Evolutionary conservation across 495 filamentous ascomycete genomes (phyloP), one percentile per base, ranked within the genome.

Genomic region (Ascodesmis nigricans): DNA sequence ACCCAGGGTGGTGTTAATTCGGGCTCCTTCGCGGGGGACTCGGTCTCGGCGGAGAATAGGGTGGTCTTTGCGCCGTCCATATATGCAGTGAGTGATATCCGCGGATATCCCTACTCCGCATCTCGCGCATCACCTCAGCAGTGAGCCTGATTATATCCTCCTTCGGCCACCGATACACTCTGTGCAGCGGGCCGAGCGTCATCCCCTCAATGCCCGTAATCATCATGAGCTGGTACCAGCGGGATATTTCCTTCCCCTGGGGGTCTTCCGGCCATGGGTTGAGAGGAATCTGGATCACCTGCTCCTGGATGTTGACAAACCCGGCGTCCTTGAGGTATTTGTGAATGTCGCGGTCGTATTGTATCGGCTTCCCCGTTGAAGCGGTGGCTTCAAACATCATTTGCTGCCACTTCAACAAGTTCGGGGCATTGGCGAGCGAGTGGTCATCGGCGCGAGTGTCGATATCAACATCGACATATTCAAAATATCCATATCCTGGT

Each of bases 391-490:
- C 62, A 29, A 69, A 57, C 16, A 92, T 45, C 40, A 66, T 67
- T 7, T 65, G 54, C 39, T 75, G 75, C 83, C 82, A 92, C 41
- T 65, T 55, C 40, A 44, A 54, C 34, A 69, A 57, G 21, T 52
- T 55, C 35, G 55, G 66, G 29, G 61, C 57, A 36, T 47, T 39
- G 25, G 66, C 54, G 47, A 70, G 38, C 51, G 49, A 66, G n/a
- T 66, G 63, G 44, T 81, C 74, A 36, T 84, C 77, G 39, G 70
- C 77, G 17, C 70, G 74, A n/a, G 78, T 79, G 16, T 65, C 57
- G 31, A 76, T 69, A 52, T 95, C 81, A 21, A 95, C 77, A 50
- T 95, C 84, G n/a, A 91, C 69, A 35, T 92, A 82, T 54, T 95
- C 84, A 29, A 92, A 60, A 55, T 66, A 71, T 7, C 78, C 82